phyloP scores from a whole-genome alignment of 1,284 basidiomycete species.

The Leccinum fallax region DNA sequence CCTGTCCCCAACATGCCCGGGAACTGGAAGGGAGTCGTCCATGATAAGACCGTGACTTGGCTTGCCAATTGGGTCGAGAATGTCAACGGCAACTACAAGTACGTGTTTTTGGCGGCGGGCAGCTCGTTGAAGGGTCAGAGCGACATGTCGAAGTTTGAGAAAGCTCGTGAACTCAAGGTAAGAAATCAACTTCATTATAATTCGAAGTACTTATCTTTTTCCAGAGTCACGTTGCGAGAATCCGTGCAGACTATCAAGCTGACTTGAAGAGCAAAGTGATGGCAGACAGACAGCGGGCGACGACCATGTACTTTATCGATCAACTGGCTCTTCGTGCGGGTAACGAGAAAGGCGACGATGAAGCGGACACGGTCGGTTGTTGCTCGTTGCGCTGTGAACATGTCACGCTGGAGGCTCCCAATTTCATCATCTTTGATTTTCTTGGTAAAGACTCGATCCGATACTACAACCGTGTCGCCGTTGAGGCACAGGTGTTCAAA shows the following conservation, averaged over 20 bases:
- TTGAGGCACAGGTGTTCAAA: constrained; percentile 89
- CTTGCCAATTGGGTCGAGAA: constrained; percentile 98
- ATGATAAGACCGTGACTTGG: constrained; percentile 97
- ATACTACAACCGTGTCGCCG: constrained; percentile 88
- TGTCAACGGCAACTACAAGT: constrained; percentile 90
- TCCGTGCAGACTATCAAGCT: constrained; percentile 83
- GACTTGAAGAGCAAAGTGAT: constrained; percentile 89
- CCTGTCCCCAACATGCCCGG: constrained; percentile 89
- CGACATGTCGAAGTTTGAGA: constrained; percentile 96
- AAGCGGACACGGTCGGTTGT: constrained; percentile 97
- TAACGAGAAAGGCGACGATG: constrained; percentile 98
- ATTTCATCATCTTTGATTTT: constrained; percentile 91
- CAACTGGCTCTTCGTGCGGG: constrained; percentile 92
- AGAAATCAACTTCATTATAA: neutral
- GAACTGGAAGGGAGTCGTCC: constrained; percentile 82
- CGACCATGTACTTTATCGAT: constrained; percentile 98
- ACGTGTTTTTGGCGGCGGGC: constrained; percentile 93
- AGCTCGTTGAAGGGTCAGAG: constrained; percentile 96
- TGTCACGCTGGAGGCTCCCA: constrained; percentile 86
- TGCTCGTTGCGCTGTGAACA: constrained; percentile 95
- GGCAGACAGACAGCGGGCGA: constrained; percentile 91
- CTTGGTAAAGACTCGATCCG: constrained; percentile 97
- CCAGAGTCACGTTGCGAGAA: constrained; percentile 87
- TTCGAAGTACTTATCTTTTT: constrained; percentile 9
- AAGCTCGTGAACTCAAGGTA: constrained; percentile 92